These are phyloP conservation scores for Serpula lacrymans DNA, from an alignment of 768 basidiomycete species.

Conservation along the genomic window DNA sequence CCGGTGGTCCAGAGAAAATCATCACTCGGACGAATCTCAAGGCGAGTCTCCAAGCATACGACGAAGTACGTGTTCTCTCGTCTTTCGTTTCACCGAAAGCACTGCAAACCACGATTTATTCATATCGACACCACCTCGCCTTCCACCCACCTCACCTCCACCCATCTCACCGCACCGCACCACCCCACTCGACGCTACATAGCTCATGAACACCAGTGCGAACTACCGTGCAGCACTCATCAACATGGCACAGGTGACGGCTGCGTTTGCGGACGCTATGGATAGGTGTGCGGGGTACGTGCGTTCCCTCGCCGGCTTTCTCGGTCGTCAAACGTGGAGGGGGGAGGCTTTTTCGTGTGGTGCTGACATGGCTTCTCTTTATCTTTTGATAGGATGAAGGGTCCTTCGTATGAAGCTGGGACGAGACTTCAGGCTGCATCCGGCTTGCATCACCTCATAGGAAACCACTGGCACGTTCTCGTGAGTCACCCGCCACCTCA, in stretches of 20 bases:
- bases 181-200: conserved; percentile 12
- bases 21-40: conserved; percentile 80
- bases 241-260: conserved; percentile 78
- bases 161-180: too few species aligned
- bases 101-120: too few species aligned
- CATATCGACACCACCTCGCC: too few species aligned
- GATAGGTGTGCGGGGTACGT: conserved; percentile 79
- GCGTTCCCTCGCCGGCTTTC: conserved; percentile 21
- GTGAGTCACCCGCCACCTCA: conserved; percentile 42
- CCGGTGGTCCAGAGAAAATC: conserved; percentile 73
- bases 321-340: neutral
- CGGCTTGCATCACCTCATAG: conserved; percentile 87
- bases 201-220: conserved; percentile 77
- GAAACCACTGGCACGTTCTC: conserved; percentile 90
- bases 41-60: conserved; percentile 73
- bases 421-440: conserved; percentile 82
- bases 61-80: conserved; percentile 59
- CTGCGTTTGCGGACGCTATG: conserved; percentile 83
- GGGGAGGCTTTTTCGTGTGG: too few species aligned
- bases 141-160: too few species aligned
- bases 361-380: conserved; percentile 4
- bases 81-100: conserved; percentile 5
- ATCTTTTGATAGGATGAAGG: conserved; percentile 82
- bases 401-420: conserved; percentile 75
- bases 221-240: conserved; percentile 79